Base-by-base conservation (phyloP, 768 basidiomycete genomes). In the Lentinula sp. region DNA sequence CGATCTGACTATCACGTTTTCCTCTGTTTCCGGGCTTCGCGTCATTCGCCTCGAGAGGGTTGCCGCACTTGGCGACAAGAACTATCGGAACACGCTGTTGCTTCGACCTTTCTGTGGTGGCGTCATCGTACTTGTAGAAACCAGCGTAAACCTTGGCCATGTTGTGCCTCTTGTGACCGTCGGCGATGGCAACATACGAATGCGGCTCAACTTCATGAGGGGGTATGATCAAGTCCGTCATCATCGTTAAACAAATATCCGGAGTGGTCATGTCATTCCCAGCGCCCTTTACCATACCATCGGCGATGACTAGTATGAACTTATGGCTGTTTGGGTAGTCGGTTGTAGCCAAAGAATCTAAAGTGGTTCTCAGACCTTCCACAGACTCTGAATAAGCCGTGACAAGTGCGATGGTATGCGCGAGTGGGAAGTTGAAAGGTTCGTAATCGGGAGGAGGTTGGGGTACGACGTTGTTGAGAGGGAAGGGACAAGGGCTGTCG, bases 241-340 rank as follows among this genome's bases (percentile, higher is more conserved):
- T 99, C 97, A 98, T 98, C 42, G 83, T 76, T 64, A 99, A 74
- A 67, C 88, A 88, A 65, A 99, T 98, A 67, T 98, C 94, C 21
- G 96, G 96, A 0, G 97, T 99, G 52, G 91, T 88, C 70, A 93
- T 69, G 55, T 81, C 74, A 68, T 97, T 98, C 9, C 95, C 96
- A 31, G 87, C 88, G 68, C 96, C 97, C 78, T 93, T 93, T 70
- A 98, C 97, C 91, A 97, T 93, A 66, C 97, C 97, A 70, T 99
- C 97, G 49, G 93, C 93, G 64, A 98, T 95, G 69, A 99, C 89
- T 62, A 99, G 77, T 64, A 99, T 90, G 59, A 97, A 71, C 69
- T 98, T 98, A 79, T 99, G 97, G 65, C 89, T 91, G 75, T 98
- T 98, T 37, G 97, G 96, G 70, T 98, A 99, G 73, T 98, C 96